These are phyloP conservation scores for Pseudogymnoascus sp. DNA, from an alignment of 2,329 filamentous ascomycete genomes.

Conservation along the genomic window DNA sequence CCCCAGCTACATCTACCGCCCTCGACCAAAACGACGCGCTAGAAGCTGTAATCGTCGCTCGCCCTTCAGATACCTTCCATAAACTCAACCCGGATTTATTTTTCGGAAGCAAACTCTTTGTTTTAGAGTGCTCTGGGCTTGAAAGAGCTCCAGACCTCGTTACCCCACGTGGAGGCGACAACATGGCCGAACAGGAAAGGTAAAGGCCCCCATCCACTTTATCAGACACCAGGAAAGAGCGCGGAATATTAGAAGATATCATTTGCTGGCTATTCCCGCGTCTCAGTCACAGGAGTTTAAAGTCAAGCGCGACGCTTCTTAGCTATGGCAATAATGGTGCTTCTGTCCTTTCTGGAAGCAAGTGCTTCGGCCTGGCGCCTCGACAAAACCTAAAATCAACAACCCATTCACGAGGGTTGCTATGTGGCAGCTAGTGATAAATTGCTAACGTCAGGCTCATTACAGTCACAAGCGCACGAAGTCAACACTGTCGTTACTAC, in stretches of 20 bases:
- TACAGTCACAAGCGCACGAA: slow-evolving; percentile 43
- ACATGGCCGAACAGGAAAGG: neutral
- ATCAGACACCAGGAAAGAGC: neutral
- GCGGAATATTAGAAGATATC: neutral
- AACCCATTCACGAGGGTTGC: neutral
- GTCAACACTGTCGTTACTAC: slow-evolving; percentile 46
- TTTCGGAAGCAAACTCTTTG: neutral
- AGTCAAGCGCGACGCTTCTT: neutral
- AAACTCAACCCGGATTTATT: neutral
- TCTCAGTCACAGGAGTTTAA: neutral
- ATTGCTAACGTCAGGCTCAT: slow-evolving; percentile 4
- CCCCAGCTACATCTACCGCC: neutral
- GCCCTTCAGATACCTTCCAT: neutral
- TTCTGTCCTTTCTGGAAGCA: slow-evolving; percentile 4
- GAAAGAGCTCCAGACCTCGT: neutral
- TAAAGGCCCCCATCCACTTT: neutral
- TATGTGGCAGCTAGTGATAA: neutral
- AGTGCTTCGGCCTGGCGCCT: neutral
- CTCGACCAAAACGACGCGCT: neutral
- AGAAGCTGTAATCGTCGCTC: neutral
- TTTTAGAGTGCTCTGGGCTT: neutral
- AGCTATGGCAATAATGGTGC: neutral
- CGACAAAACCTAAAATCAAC: neutral
- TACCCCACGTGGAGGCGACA: slow-evolving; percentile 7
- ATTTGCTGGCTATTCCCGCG: neutral